Evolutionary conservation across 768 basidiomycete genomes (phyloP).

Genomic region (Artomyces pyxidatus): DNA sequence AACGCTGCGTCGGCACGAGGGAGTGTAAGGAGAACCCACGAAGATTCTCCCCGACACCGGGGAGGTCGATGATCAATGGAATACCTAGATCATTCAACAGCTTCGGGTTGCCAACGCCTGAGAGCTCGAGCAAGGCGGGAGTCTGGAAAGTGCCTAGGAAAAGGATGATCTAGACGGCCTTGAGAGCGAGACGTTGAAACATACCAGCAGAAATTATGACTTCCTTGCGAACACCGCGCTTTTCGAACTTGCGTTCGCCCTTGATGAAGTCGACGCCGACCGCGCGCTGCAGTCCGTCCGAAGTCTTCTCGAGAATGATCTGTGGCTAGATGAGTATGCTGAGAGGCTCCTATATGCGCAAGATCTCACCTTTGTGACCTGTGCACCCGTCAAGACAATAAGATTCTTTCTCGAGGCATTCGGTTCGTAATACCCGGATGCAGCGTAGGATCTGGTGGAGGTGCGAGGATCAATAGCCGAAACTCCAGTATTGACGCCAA

Average conservation of each 20-base stretch:
- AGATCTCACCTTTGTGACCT: neutral
- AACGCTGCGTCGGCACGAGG: neutral
- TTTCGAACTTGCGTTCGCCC: neutral
- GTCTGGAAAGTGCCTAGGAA: neutral
- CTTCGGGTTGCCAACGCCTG: conserved; percentile 22
- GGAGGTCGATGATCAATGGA: conserved; percentile 24
- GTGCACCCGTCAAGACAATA: neutral
- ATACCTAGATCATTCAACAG: conserved; percentile 20
- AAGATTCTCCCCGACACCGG: conserved; percentile 30
- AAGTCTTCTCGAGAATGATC: neutral
- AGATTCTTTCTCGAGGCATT: conserved; percentile 18
- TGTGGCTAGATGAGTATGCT: neutral
- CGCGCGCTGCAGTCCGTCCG: neutral
- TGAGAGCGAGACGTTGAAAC: neutral
- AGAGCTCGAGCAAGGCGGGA: neutral
- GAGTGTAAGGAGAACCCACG: conserved; percentile 20
- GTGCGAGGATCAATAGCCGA: conserved; percentile 18
- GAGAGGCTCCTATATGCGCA: neutral
- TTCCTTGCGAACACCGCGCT: neutral
- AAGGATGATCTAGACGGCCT: neutral
- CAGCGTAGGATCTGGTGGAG: conserved; percentile 21
- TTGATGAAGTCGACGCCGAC: neutral
- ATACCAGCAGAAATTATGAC: neutral
- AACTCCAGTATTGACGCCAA: conserved; percentile 5
- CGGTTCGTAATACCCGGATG: conserved; percentile 22